Conservation (phyloP, 768 basidiomycete species). For the Clitopilus hobsonii region DNA sequence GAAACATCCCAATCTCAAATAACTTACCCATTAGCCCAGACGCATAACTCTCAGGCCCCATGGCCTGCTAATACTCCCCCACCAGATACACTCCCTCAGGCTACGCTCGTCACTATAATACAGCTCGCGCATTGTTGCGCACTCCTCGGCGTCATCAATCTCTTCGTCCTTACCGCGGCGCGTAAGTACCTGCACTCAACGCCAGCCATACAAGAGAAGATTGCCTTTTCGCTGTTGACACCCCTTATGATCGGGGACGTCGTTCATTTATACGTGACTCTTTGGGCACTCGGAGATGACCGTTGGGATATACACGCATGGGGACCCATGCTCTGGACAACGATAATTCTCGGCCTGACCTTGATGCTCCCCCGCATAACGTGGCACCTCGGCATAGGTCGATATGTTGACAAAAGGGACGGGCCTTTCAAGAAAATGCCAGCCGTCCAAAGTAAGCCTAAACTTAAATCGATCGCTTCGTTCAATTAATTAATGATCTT, state of each 20-base stretch:
- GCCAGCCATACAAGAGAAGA: conserved; percentile 68
- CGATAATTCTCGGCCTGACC: conserved; percentile 55
- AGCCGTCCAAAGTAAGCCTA: neutral
- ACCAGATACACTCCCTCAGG: conserved; percentile 46
- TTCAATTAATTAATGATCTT: neutral
- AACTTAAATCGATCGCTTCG: neutral
- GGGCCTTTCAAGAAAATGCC: conserved; percentile 22
- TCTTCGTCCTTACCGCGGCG: conserved; percentile 58
- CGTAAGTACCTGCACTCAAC: conserved; percentile 55
- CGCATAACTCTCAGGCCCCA: conserved; percentile 72
- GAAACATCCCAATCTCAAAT: conserved; percentile 1
- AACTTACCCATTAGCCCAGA: conserved; percentile 31
- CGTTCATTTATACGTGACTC: conserved; percentile 58
- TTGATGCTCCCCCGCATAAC: conserved; percentile 65
- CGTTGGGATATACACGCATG: conserved; percentile 58
- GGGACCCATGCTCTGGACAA: conserved; percentile 69
- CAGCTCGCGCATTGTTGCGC: conserved; percentile 79
- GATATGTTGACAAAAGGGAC: conserved; percentile 68
- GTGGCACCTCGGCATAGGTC: conserved; percentile 73
- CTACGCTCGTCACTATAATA: conserved; percentile 64
- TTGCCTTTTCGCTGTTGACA: conserved; percentile 55
- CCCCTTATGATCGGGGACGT: conserved; percentile 71
- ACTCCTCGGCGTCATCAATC: conserved; percentile 65
- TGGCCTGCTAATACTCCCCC: conserved; percentile 52
- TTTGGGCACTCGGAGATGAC: conserved; percentile 74